These are phyloP conservation scores for Cryptosporidium meleagridis DNA, from an alignment of 169 alveolate genomes.

Conservation along the genomic window DNA sequence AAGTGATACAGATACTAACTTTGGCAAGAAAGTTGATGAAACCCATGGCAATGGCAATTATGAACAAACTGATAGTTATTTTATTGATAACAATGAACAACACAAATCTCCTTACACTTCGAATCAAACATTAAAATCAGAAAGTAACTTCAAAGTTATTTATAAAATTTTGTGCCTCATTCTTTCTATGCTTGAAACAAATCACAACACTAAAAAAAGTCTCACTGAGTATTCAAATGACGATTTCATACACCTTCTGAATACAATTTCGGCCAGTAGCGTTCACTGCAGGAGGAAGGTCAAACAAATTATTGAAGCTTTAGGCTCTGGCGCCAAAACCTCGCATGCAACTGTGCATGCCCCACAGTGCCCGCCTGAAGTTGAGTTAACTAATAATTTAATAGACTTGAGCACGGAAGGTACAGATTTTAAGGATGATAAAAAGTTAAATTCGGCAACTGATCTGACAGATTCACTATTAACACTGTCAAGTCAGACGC, in stretches of 20 bases:
- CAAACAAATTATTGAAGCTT: not conserved
- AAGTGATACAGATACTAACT: not conserved
- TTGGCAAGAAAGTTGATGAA: not conserved
- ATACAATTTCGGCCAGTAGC: constrained; percentile 9
- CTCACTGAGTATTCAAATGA: constrained; percentile 7
- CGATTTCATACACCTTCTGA: not conserved
- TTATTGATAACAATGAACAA: not conserved
- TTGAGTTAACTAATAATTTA: not conserved
- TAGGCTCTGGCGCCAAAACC: not conserved
- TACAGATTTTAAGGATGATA: not conserved
- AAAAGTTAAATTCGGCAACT: not conserved
- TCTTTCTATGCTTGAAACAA: constrained; percentile 43
- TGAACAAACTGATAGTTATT: not conserved
- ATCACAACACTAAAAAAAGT: constrained; percentile 8
- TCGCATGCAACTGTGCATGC: not conserved
- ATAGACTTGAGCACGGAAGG: not conserved
- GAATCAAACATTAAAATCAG: not conserved
- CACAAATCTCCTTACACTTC: not conserved
- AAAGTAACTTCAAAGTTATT: constrained; percentile 9
- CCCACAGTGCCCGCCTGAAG: not conserved
- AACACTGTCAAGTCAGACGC: not conserved
- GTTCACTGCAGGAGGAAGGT: constrained; percentile 22
- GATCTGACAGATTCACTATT: not conserved
- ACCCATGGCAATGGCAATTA: not conserved
- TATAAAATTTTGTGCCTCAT: constrained; percentile 34